Evolutionary conservation across 2,329 filamentous ascomycete species (phyloP).

Genomic region (Hypoxylon sp.): DNA sequence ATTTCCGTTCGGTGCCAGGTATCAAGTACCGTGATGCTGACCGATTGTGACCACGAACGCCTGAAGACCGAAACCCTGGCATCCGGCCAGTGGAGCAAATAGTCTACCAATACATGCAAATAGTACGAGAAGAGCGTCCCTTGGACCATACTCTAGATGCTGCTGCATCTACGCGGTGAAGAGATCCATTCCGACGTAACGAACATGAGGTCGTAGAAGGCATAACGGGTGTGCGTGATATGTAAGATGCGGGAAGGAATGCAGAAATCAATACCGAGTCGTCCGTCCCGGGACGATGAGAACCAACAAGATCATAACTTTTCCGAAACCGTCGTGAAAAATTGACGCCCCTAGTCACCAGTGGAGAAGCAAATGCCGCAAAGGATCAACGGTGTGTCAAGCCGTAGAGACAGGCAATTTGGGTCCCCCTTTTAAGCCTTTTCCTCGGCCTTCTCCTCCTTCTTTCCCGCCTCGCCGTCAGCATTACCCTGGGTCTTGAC

Average conservation of each 20-base stretch:
- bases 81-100: conserved; percentile 50
- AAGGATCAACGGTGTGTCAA: conserved; percentile 25
- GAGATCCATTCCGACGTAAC: conserved; percentile 44
- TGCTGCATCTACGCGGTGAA: conserved; percentile 27
- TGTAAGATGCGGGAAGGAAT: conserved; percentile 46
- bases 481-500: conserved; percentile 80
- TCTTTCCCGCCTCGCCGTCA: conserved; percentile 56
- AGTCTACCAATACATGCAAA: conserved; percentile 54
- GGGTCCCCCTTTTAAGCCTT: conserved; percentile 60
- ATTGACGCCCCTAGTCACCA: conserved; percentile 34
- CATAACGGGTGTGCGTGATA: conserved; percentile 29
- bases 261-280: conserved; percentile 50
- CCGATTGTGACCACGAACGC: conserved; percentile 54
- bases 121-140: conserved; percentile 42
- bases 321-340: conserved; percentile 51
- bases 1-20: conserved; percentile 51
- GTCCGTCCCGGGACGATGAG: conserved; percentile 36
- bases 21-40: conserved; percentile 47
- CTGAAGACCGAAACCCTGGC: conserved; percentile 50
- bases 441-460: conserved; percentile 66
- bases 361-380: conserved; percentile 35
- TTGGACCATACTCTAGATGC: conserved; percentile 42
- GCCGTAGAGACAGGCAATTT: conserved; percentile 16
- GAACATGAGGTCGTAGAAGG: conserved; percentile 42
- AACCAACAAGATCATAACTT: conserved; percentile 51